Evolutionary conservation across 768 basidiomycete genomes (phyloP), one percentile per base, ranked within the genome.

Genomic region (Paxillus rubicundulus): DNA sequence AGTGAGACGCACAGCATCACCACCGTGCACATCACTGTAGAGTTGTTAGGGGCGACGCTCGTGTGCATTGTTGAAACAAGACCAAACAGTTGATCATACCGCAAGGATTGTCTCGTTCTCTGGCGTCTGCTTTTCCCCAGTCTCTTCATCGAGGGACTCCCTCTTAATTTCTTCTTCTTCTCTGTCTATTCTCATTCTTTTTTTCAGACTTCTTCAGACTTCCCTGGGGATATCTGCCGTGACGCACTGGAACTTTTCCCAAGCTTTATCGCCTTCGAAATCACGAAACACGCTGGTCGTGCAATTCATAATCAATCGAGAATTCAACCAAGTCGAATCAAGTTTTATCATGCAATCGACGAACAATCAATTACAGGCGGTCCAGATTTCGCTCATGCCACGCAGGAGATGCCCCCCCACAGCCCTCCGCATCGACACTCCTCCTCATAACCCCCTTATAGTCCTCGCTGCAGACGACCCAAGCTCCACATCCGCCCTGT

Each of bases 361-460:
- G 39, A 47, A 42, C 42, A 45, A 55, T 53, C 61, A 55, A 28
- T 47, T 47, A 36, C 45, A 57, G 62, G 64, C 55, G 69, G 56
- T 42, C 55, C 66, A 68, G 61, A 52, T 50, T 55, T 56, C 56
- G 37, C 52, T 64, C 55, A 69, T 74, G 70, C 72, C 72, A 61
- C 74, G 76, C 73, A 79, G 70, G 66, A 78, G 74, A 67, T 78
- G 77, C 50, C 76, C 81, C 21, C 77, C 81, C 66, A 67, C 80
- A 61, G 70, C 75, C 60, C 80, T 85, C 63, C 81, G 78, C 72
- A 82, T 86, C 67, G 70, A 81, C 62, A 77, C 82, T 47, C 78
- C 82, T 56, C 66, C 72, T 47, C 73, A 73, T 45, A 64, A 66
- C 60, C 68, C 77, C 61, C 77, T 77, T 67, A 76, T 80, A 71